Evolutionary conservation across 1,139 yeast species (phyloP).

Genomic region (Yamadazyma atlantica): DNA sequence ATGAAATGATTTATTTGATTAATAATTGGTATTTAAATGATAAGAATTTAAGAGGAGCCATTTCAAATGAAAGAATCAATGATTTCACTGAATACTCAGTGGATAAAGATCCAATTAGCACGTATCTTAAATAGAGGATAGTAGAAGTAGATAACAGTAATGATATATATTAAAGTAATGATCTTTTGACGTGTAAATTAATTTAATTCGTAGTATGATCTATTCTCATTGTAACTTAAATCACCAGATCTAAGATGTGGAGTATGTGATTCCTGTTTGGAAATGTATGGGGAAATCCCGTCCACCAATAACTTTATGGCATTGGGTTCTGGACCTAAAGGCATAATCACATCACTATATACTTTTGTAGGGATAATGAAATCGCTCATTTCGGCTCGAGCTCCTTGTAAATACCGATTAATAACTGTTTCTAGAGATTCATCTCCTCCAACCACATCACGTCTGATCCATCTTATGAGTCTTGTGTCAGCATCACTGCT

Average conservation of each 20-base stretch:
- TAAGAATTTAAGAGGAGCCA: slow-evolving; percentile 57
- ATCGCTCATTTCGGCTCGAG: slow-evolving; percentile 77
- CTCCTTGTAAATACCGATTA: slow-evolving; percentile 57
- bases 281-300: slow-evolving; percentile 51
- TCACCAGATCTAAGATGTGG: slow-evolving; percentile 21
- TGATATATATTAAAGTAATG: slow-evolving; percentile 3
- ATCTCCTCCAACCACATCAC: slow-evolving; percentile 35
- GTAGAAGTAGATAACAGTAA: not conserved
- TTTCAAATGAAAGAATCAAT: slow-evolving; percentile 38
- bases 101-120: slow-evolving; percentile 48
- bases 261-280: slow-evolving; percentile 19
- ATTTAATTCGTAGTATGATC: slow-evolving; percentile 50
- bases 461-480: slow-evolving; percentile 68
- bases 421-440: slow-evolving; percentile 44
- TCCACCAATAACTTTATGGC: slow-evolving; percentile 74
- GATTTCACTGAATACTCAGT: slow-evolving; percentile 38
- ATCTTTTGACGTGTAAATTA: slow-evolving; percentile 12
- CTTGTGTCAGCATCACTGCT: slow-evolving; percentile 87
- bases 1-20: slow-evolving; percentile 63
- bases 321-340: slow-evolving; percentile 64
- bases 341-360: slow-evolving; percentile 78
- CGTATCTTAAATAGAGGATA: slow-evolving; percentile 13
- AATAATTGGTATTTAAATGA: slow-evolving; percentile 66
- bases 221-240: slow-evolving; percentile 39
- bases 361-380: slow-evolving; percentile 76